Percentiles rank a stretch among this genome's conserved stretches.
phyloP scores from a whole-genome alignment of 495 filamentous ascomycete species.

The Aspergillus nanangensis region DNA sequence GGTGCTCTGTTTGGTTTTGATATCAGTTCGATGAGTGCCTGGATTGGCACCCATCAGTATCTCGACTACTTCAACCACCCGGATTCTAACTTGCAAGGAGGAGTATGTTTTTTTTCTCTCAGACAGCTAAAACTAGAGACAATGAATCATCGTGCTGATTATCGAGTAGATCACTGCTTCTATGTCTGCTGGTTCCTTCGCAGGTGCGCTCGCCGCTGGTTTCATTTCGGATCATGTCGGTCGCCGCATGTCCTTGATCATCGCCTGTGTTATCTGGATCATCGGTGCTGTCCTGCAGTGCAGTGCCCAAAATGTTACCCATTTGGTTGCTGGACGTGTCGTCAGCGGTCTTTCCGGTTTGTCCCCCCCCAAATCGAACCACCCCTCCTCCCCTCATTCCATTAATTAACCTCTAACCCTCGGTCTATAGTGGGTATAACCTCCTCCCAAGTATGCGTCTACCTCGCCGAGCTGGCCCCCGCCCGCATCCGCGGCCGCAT shows the following conservation, averaged over 20 bases:
- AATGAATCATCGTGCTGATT: neutral
- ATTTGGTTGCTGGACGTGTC: slow-evolving; percentile 66
- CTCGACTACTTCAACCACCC: slow-evolving; percentile 62
- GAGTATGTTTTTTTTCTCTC: slow-evolving; percentile 27
- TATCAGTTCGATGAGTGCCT: slow-evolving; percentile 63
- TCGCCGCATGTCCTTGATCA: slow-evolving; percentile 58
- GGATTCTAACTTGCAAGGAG: slow-evolving; percentile 57
- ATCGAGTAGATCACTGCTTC: slow-evolving; percentile 43
- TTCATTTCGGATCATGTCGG: slow-evolving; percentile 63
- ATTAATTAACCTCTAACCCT: neutral
- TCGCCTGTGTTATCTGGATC: slow-evolving; percentile 68
- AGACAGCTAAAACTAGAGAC: too few relatives aligned
- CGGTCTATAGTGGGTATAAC: slow-evolving; percentile 75
- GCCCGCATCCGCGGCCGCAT: slow-evolving; percentile 63
- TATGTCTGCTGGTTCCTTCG: slow-evolving; percentile 63
- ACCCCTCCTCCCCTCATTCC: neutral
- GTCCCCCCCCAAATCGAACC: neutral
- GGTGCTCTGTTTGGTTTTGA: slow-evolving; percentile 43
- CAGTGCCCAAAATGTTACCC: slow-evolving; percentile 52
- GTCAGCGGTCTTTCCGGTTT: slow-evolving; percentile 59
- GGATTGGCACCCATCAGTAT: slow-evolving; percentile 67
- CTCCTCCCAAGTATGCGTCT: slow-evolving; percentile 77
- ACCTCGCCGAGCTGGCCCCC: slow-evolving; percentile 68
- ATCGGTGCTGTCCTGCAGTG: slow-evolving; percentile 65
- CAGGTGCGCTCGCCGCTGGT: slow-evolving; percentile 60